Conservation (phyloP, 306 rosid genomes). For the Rosa lucieae region DNA sequence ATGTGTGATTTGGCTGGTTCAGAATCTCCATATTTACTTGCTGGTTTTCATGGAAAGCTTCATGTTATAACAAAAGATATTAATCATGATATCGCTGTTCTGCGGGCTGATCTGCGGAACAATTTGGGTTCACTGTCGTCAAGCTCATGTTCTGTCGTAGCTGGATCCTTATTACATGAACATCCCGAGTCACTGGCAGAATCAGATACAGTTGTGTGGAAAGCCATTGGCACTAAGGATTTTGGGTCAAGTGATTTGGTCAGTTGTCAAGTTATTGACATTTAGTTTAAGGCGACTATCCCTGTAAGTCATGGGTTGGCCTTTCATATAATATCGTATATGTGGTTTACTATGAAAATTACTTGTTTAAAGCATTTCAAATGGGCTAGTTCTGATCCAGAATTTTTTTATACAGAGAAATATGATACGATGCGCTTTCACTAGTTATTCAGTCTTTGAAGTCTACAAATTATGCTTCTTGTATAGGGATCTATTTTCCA, state of each 20-base stretch:
- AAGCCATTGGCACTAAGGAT: slow-evolving; percentile 54
- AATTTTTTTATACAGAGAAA: background rate
- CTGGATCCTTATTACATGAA: slow-evolving; percentile 34
- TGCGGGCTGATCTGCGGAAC: slow-evolving; percentile 57
- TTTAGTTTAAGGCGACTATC: slow-evolving; percentile 41
- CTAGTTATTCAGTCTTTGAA: background rate
- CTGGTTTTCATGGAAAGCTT: slow-evolving; percentile 87
- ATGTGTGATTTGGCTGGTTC: slow-evolving; percentile 75
- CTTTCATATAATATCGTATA: background rate
- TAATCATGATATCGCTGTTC: slow-evolving; percentile 55
- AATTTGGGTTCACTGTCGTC: slow-evolving; percentile 38
- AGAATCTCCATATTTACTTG: slow-evolving; percentile 85
- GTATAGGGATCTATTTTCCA: background rate
- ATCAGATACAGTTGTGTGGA: slow-evolving; percentile 64
- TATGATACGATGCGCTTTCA: background rate
- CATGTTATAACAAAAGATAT: slow-evolving; percentile 88
- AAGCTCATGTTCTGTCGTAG: slow-evolving; percentile 30
- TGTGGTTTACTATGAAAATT: background rate
- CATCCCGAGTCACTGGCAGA: slow-evolving; percentile 39
- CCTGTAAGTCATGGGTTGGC: slow-evolving; percentile 5
- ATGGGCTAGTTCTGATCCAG: background rate
- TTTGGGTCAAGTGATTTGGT: slow-evolving; percentile 75
- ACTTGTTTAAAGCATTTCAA: background rate
- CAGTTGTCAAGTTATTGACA: slow-evolving; percentile 84
- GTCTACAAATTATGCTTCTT: background rate